Evolutionary conservation across 352 stramenopile genomes (phyloP).

Genomic region (Phytophthora citricola): DNA sequence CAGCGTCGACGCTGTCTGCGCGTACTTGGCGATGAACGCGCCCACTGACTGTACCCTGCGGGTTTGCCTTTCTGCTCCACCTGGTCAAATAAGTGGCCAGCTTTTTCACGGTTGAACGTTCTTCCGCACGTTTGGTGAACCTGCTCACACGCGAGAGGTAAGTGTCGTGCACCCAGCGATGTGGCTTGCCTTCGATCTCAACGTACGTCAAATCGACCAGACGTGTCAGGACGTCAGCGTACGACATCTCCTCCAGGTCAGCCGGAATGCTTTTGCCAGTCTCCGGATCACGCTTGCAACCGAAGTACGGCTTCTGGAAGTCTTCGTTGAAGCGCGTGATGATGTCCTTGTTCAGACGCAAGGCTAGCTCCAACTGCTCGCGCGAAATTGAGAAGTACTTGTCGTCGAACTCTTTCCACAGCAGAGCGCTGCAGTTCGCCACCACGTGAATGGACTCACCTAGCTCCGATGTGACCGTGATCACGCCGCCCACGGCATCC

Average conservation of each 20-base stretch:
- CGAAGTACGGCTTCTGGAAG: slow-evolving; percentile 93
- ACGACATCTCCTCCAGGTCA: slow-evolving; percentile 89
- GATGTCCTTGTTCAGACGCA: slow-evolving; percentile 80
- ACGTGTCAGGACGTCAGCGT: slow-evolving; percentile 73
- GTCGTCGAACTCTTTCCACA: slow-evolving; percentile 88
- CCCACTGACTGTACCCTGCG: slow-evolving; percentile 41
- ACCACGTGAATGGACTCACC: slow-evolving; percentile 90
- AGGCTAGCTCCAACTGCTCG: slow-evolving; percentile 70
- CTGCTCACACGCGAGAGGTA: slow-evolving; percentile 70
- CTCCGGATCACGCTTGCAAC: slow-evolving; percentile 51
- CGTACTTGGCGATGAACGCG: slow-evolving; percentile 64
- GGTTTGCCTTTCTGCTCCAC: slow-evolving; percentile 48
- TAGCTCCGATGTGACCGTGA: slow-evolving; percentile 87
- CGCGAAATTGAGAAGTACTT: slow-evolving; percentile 86
- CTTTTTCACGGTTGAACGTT: slow-evolving; percentile 58
- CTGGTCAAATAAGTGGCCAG: slow-evolving; percentile 47
- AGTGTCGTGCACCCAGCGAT: slow-evolving; percentile 80
- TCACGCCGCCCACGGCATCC: slow-evolving; percentile 65
- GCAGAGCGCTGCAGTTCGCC: slow-evolving; percentile 70
- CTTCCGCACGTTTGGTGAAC: slow-evolving; percentile 73
- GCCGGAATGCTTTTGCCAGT: slow-evolving; percentile 44
- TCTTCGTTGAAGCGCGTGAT: slow-evolving; percentile 82
- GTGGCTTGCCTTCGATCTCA: slow-evolving; percentile 46
- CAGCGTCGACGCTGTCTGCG: slow-evolving; percentile 56
- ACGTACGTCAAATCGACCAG: slow-evolving; percentile 88